Conservation (phyloP, 1,139 yeast species). For the Fermentozyma sake region DNA sequence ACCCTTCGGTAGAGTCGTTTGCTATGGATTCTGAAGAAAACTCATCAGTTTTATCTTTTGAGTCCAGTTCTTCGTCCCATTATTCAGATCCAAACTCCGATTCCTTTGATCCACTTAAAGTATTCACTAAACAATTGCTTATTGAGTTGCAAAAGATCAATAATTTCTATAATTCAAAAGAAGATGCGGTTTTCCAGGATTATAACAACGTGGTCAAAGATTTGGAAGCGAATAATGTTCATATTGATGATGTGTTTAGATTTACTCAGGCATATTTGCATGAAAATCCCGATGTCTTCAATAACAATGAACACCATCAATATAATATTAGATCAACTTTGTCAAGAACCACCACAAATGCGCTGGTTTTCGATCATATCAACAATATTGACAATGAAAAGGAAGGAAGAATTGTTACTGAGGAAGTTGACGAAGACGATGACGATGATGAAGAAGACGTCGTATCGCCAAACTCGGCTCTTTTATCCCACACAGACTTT, state of each 20-base stretch:
- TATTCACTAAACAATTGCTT: conserved; percentile 50
- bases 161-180: conserved; percentile 49
- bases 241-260: conserved; percentile 26
- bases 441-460: conserved; percentile 40
- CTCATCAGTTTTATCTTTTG: conserved; percentile 8
- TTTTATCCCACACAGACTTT: conserved; percentile 44
- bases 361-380: conserved; percentile 24
- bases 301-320: conserved; percentile 20
- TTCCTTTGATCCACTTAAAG: conserved; percentile 41
- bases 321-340: conserved; percentile 21
- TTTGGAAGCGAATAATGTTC: conserved; percentile 26
- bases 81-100: conserved; percentile 15
- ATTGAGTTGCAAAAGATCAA: conserved; percentile 54
- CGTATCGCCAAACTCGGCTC: conserved; percentile 32
- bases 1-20: conserved; percentile 5
- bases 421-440: conserved; percentile 25
- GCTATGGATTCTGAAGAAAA: conserved; percentile 7
- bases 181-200: conserved; percentile 41
- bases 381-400: conserved; percentile 20
- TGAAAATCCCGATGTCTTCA: conserved; percentile 15
- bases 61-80: conserved; percentile 4
- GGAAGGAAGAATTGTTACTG: conserved; percentile 15
- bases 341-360: conserved; percentile 26
- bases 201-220: conserved; percentile 43
- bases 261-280: conserved; percentile 23